A percentile compares a stretch with the other conserved stretches of the same genome.
phyloP scores from a whole-genome alignment of 208 protist genomes.

The Leishmania gerbilli region DNA sequence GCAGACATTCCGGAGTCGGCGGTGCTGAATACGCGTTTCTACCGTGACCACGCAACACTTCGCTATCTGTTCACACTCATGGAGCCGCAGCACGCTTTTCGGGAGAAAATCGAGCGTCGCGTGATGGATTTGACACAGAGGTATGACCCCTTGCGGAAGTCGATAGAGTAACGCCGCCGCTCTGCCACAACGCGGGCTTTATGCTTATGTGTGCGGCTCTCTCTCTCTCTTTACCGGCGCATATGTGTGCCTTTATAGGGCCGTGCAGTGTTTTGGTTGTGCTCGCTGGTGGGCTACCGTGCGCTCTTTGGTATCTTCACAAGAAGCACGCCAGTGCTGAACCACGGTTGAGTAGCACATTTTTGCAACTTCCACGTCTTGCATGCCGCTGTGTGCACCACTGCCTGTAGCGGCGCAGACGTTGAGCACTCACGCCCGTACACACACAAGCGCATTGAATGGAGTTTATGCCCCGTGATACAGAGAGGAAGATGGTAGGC shows the following conservation, averaged over 20 bases:
- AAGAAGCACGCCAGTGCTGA: background rate
- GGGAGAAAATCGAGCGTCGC: constrained; percentile 58
- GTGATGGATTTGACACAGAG: constrained; percentile 62
- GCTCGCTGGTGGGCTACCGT: background rate
- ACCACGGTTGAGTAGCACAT: background rate
- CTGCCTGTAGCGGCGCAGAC: background rate
- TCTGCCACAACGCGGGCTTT: background rate
- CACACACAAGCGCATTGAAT: background rate
- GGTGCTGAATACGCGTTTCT: constrained; percentile 78
- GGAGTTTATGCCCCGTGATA: background rate
- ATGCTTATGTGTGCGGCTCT: too few species aligned
- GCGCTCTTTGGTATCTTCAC: background rate
- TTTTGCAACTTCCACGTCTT: too few species aligned
- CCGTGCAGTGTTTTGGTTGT: background rate
- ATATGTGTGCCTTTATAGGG: background rate
- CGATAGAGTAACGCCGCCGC: background rate
- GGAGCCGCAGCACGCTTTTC: constrained; percentile 80
- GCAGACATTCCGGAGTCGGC: constrained; percentile 76
- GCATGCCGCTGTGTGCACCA: background rate
- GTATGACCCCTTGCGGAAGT: constrained; percentile 48
- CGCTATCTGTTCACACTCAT: constrained; percentile 82
- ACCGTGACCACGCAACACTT: constrained; percentile 80
- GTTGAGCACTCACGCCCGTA: background rate
- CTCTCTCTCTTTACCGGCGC: background rate
- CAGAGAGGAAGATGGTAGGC: background rate